Percentiles rank a stretch among this genome's conserved stretches.
phyloP scores from a whole-genome alignment of 805 yeast genomes.

The Sungouiozyma intestinalis region DNA sequence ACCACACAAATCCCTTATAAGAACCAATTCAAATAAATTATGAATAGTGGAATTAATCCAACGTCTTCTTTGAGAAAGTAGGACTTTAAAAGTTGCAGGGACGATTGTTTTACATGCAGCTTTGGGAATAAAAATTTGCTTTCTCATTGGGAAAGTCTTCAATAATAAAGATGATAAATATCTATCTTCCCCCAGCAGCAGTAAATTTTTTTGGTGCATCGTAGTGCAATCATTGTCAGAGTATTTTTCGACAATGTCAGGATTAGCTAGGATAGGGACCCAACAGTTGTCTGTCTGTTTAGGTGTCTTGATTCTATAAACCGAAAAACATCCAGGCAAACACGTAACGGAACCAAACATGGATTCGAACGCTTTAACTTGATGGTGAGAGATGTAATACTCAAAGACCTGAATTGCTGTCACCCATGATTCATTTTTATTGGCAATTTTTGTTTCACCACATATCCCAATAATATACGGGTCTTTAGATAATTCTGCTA shows the following conservation, averaged over 20 bases:
- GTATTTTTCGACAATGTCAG: conserved; percentile 87
- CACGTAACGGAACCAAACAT: conserved; percentile 92
- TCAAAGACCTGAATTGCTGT: conserved; percentile 91
- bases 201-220: conserved; percentile 74
- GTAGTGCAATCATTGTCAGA: conserved; percentile 78
- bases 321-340: conserved; percentile 89
- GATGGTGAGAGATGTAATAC: conserved; percentile 88
- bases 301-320: conserved; percentile 86
- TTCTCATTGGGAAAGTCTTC: conserved; percentile 80
- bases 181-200: conserved; percentile 85
- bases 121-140: conserved; percentile 75
- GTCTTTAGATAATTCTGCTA: conserved; percentile 78
- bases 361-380: conserved; percentile 89
- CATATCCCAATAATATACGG: conserved; percentile 86
- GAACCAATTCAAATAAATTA: conserved; percentile 75
- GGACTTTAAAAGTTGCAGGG: conserved; percentile 70
- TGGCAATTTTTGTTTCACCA: conserved; percentile 89
- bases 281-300: conserved; percentile 70
- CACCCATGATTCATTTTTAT: conserved; percentile 77
- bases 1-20: conserved; percentile 84
- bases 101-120: conserved; percentile 89
- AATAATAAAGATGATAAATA: conserved; percentile 78
- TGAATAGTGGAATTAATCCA: conserved; percentile 96
- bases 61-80: conserved; percentile 87
- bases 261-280: conserved; percentile 90